phyloP scores from a whole-genome alignment of 2,329 filamentous ascomycete species.

The Penicillium verrucosum region DNA sequence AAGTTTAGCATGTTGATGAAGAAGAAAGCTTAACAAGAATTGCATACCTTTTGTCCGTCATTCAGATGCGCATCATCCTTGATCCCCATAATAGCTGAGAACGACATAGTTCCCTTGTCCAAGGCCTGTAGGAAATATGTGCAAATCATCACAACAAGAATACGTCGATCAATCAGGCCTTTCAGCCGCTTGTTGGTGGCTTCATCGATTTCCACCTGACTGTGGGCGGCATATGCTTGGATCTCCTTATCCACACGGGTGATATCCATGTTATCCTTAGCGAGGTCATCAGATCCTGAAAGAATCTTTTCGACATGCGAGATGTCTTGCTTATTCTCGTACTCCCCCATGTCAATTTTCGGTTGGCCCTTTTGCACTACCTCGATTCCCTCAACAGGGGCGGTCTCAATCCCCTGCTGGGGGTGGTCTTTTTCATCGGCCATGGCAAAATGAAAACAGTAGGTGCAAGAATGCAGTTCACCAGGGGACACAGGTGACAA shows the following conservation, averaged over 20 bases:
- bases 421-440: slow-evolving; percentile 5
- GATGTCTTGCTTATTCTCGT: slow-evolving; percentile 31
- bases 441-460: neutral
- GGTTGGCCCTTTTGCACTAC: neutral
- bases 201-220: slow-evolving; percentile 55
- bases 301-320: slow-evolving; percentile 50
- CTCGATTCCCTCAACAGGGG: neutral
- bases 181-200: slow-evolving; percentile 62
- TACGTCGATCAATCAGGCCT: slow-evolving; percentile 63
- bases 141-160: slow-evolving; percentile 67
- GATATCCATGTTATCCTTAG: slow-evolving; percentile 56
- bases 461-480: neutral
- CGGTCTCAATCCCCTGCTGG: slow-evolving; percentile 14
- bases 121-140: slow-evolving; percentile 67
- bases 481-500: neutral
- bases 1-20: neutral
- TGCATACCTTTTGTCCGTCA: slow-evolving; percentile 32
- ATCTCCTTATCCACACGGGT: slow-evolving; percentile 66
- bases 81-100: slow-evolving; percentile 43
- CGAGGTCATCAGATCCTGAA: slow-evolving; percentile 44
- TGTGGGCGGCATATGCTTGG: slow-evolving; percentile 62
- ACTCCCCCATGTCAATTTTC: slow-evolving; percentile 11
- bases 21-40: neutral
- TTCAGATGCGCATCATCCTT: slow-evolving; percentile 48
- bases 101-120: slow-evolving; percentile 43